Evolutionary conservation across 139 green algal species (phyloP).

Genomic region (Chlorella sorokiniana): DNA sequence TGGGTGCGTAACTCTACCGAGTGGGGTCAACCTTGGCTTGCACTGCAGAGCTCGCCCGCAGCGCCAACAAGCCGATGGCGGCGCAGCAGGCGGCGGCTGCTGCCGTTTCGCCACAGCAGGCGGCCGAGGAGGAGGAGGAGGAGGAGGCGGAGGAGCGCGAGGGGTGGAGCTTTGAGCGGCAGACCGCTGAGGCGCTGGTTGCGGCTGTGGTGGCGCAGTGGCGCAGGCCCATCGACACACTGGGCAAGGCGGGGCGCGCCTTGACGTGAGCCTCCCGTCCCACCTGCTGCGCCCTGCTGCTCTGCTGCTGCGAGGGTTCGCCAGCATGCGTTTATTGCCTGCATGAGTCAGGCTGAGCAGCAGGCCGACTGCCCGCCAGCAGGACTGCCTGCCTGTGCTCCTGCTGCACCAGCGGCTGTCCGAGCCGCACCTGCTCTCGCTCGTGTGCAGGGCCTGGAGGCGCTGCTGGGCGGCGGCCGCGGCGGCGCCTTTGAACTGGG

Average conservation of each 20-base stretch:
- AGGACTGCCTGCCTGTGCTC: not conserved
- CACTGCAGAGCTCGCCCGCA: constrained; percentile 10
- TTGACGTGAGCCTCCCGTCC: constrained; percentile 53
- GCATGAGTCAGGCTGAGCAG: no score
- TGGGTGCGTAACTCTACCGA: not conserved
- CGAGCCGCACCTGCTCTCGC: no score
- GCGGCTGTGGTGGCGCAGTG: constrained; percentile 54
- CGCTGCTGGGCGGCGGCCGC: constrained; percentile 75
- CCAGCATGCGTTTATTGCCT: no score
- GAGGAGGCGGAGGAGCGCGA: constrained; percentile 40
- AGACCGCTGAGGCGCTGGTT: constrained; percentile 58
- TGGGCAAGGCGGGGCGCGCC: constrained; percentile 69
- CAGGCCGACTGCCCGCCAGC: not conserved
- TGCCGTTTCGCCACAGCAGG: not conserved
- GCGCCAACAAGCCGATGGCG: not conserved
- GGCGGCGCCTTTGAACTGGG: constrained; percentile 72
- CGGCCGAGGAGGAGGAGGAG: constrained; percentile 41
- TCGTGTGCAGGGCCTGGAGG: constrained; percentile 65
- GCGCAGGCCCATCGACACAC: constrained; percentile 65
- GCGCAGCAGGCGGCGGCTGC: not conserved
- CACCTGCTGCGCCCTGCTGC: not conserved
- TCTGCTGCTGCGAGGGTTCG: no score
- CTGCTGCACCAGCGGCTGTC: not conserved
- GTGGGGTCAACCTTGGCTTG: not conserved
- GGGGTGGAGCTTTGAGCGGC: constrained; percentile 53